Base-by-base conservation (phyloP, 306 rosid genomes). In the Mucuna pruriens region DNA sequence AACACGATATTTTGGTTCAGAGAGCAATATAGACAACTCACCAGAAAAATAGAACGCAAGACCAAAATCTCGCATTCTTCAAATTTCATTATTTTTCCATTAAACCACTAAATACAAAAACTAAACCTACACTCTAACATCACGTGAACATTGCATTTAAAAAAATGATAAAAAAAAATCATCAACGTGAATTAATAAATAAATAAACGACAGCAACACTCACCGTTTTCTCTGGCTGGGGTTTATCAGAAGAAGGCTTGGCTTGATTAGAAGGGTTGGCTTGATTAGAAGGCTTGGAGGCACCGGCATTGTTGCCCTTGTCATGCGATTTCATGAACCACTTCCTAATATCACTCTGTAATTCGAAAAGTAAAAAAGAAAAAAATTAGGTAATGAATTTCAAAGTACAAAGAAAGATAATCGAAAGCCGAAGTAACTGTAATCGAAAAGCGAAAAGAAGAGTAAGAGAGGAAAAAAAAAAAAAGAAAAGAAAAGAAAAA, bases 291-390 rank as follows among this genome's bases (percentile, higher is more conserved):
- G 84, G 74, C 76, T 91, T 90, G 42, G 91, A 68, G 31, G 55
- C 84, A 74, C 57, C 64, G 69, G 75, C 91, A 76, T 80, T 90
- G 44, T 82, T 90, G 15, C 75, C 84, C 82, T 90, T 93, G 44
- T 85, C 93, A 63, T 93, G 98, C 1, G 98, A 83, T 87, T 93
- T 95, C 97, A 93, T 91, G 87, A 95, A 95, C 99, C 99, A 93
- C 82, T 93, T 95, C 73, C 99, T 79, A 64, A 93, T 93, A 84
- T 95, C 99, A 69, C 87, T 77, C 92, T 86, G 85, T 4, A 85
- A 77, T 74, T 76, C 62, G 19, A 79, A 55, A 34, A 70, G 45
- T 5, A n/a, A 9, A 9, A 0, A 15, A 4, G 10, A 5, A 54
- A 69, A 36, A 19, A 20, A 54, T 12, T 40, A 11, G 46, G 69